Evolutionary conservation across 176 grass and related monocot genomes (phyloP).

Genomic region (Bromus sterilis): DNA sequence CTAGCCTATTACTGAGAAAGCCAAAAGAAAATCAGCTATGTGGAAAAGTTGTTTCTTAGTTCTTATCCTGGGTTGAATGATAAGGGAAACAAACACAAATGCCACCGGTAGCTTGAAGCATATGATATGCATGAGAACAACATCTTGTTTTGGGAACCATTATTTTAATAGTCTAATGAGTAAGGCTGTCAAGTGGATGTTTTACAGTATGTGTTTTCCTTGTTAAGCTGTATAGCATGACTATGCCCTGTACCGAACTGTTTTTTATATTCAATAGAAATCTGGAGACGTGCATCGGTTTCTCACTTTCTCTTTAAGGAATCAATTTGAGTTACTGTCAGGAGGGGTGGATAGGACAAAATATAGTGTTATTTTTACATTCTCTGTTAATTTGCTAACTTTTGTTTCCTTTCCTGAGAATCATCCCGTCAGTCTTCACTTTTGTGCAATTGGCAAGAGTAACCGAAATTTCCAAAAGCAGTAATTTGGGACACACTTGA

Average conservation of each 20-base stretch:
- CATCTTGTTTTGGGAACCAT: not conserved
- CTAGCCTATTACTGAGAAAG: not conserved
- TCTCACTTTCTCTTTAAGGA: not conserved
- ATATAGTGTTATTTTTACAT: not conserved
- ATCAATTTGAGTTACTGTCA: not conserved
- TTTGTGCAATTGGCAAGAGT: not conserved
- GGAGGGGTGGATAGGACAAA: not conserved
- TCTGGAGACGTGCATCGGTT: not conserved
- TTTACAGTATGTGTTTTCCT: not conserved
- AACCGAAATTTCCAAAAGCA: not conserved
- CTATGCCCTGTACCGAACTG: not conserved
- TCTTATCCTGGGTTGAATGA: not conserved
- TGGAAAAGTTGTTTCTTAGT: not conserved
- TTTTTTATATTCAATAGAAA: not conserved
- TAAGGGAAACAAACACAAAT: not conserved
- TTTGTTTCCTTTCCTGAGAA: not conserved
- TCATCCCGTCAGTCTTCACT: not conserved
- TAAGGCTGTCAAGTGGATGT: not conserved
- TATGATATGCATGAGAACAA: not conserved
- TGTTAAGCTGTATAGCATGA: not conserved
- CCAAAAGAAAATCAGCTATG: not conserved
- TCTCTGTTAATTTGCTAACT: not conserved
- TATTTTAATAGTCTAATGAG: not conserved
- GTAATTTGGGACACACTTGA: not conserved
- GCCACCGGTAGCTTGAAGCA: not conserved